Conservation (phyloP, 1,284 basidiomycete species). For the Irpex rosettiformis region DNA sequence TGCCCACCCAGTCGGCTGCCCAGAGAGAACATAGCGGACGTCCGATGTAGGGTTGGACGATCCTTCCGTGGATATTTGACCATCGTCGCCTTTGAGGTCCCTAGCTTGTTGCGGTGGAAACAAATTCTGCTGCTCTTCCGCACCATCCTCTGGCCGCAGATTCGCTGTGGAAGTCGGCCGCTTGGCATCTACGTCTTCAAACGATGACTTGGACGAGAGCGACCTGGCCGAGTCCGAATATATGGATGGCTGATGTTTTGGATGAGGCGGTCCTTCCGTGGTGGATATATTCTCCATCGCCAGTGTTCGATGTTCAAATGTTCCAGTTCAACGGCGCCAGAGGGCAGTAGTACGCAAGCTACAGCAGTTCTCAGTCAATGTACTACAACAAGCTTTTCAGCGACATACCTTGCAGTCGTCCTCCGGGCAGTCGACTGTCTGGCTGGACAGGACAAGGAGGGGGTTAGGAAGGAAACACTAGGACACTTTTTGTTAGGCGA, state of each 20-base stretch:
- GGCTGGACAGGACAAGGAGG: too few relatives aligned
- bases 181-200: not conserved
- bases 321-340: too few relatives aligned
- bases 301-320: too few relatives aligned
- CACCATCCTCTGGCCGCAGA: not conserved
- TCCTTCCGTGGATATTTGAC: not conserved
- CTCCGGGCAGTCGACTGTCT: too few relatives aligned
- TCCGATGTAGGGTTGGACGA: not conserved
- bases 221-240: not conserved
- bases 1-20: constrained; percentile 11
- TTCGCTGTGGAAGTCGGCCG: too few relatives aligned
- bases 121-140: not conserved
- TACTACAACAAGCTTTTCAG: too few relatives aligned
- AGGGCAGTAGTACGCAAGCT: too few relatives aligned
- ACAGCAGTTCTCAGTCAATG: too few relatives aligned
- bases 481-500: too few relatives aligned
- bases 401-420: not conserved
- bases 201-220: not conserved
- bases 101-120: not conserved
- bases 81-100: not conserved
- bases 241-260: not conserved
- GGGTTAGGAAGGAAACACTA: too few relatives aligned
- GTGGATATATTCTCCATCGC: not conserved
- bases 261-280: not conserved
- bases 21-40: constrained; percentile 1